These are phyloP conservation scores for Hermanozyma aechmeae DNA, from an alignment of 805 yeast genomes.

Conservation along the genomic window DNA sequence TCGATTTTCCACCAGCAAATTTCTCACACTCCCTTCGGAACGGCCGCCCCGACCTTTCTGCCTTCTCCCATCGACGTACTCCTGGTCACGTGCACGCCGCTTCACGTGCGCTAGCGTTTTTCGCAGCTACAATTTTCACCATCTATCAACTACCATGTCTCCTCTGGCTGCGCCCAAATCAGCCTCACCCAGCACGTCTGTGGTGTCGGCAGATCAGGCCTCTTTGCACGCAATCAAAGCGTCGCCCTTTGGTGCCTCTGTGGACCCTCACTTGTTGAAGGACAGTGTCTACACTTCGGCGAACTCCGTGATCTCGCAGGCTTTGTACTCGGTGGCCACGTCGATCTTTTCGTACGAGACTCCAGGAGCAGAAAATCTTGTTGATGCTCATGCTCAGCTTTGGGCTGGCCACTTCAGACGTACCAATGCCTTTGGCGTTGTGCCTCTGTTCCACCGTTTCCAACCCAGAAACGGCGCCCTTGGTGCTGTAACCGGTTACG, in stretches of 20 bases:
- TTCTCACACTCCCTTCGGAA: no score
- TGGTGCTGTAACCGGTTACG: conserved; percentile 65
- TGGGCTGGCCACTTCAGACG: conserved; percentile 50
- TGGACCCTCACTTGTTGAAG: conserved; percentile 43
- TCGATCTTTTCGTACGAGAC: conserved; percentile 65
- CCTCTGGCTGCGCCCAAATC: no score
- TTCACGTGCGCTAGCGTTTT: no score
- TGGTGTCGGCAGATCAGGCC: conserved; percentile 3
- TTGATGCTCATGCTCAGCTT: conserved; percentile 48
- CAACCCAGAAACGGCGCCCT: conserved; percentile 85
- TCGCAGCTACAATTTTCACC: no score
- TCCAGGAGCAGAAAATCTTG: conserved; percentile 47
- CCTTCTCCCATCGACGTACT: no score
- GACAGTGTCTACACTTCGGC: conserved; percentile 47
- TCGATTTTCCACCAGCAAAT: no score
- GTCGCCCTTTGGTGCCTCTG: conserved; percentile 53
- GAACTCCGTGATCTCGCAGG: conserved; percentile 42
- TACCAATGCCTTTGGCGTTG: conserved; percentile 42
- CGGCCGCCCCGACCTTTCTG: no score
- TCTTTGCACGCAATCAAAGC: conserved; percentile 8
- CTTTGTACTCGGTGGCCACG: conserved; percentile 41
- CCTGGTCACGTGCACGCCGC: no score
- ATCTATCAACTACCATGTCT: no score
- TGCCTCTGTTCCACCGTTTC: conserved; percentile 52
- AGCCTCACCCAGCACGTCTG: no score